Base-by-base conservation (phyloP, 2,329 filamentous ascomycete genomes). In the Penicillium vulpinum region DNA sequence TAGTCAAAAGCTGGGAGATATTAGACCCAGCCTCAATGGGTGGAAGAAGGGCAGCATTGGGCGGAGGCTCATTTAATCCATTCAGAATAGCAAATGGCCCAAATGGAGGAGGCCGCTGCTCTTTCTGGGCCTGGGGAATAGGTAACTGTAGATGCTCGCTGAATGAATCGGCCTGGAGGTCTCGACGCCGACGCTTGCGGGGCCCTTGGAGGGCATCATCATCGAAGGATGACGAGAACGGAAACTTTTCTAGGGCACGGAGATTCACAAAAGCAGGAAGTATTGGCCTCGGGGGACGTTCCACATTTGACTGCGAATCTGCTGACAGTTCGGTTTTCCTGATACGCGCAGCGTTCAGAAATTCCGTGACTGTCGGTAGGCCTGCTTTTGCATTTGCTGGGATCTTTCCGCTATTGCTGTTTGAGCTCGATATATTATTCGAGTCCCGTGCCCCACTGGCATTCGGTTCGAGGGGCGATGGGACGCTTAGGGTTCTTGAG, bases 61-160 rank as follows among this genome's bases (percentile, higher is more conserved):
- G 84, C 15, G 85, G 85, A 3, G 85, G 85, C 60, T 88, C 84
- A 70, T 87, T 84, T 41, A 88, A 70, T 8, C 84, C 84, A 64
- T 85, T 85, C 11, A 88, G 70, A 58, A 80, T 79, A 43, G 78
- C 75, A 61, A 80, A 74, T 24, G 77, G 73, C 24, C 76, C 72
- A 63, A 78, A 76, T 7, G 77, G 73, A 40, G 71, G 75, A n/a
- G 69, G 73, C 45, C 77, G 74, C 54, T 74, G 73, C 56, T 78
- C 75, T 54, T 77, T 76, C 44, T 79, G 77, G n/a, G 75, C 67
- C 56, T 77, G 75, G 8, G 79, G 79, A 29, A 78, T 78, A 21
- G 79, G 79, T 11, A 81, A 65, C 58, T 80, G 78, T 41, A 80
- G 67, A 64, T 78, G 75, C 52, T 79, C 75, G 29, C 75, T 72